These are phyloP conservation scores for Chrysoporthe puriensis DNA, from an alignment of 2,329 filamentous ascomycete genomes.

Conservation along the genomic window DNA sequence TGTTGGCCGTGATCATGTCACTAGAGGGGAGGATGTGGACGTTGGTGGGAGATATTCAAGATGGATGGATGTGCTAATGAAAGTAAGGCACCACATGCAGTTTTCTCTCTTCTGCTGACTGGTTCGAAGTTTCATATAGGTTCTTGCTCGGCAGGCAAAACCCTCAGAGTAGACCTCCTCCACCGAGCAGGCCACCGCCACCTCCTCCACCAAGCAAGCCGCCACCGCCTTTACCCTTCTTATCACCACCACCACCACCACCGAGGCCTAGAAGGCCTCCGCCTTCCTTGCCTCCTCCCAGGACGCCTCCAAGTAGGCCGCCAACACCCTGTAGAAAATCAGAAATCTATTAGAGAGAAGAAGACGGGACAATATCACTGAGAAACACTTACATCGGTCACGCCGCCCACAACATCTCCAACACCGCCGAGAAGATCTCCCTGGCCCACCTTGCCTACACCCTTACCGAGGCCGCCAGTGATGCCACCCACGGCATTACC, in stretches of 20 bases:
- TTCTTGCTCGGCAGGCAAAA: background rate
- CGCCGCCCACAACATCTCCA: constrained; percentile 28
- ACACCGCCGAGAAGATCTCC: constrained; percentile 26
- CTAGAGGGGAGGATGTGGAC: background rate
- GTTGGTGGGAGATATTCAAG: no score
- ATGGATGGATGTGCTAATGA: constrained; percentile 8
- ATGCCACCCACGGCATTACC: constrained; percentile 27
- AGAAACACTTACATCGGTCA: constrained; percentile 15
- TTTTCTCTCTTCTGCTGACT: background rate
- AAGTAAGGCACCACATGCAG: background rate
- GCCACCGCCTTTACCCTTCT: constrained; percentile 23
- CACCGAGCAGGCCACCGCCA: constrained; percentile 25
- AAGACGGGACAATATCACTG: background rate
- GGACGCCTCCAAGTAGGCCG: constrained; percentile 26
- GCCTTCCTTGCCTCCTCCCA: constrained; percentile 23
- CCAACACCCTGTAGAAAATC: constrained; percentile 14
- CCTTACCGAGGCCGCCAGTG: constrained; percentile 26
- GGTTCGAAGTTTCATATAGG: background rate
- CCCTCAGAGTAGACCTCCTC: constrained; percentile 5
- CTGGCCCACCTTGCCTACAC: constrained; percentile 27
- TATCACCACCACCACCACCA: constrained; percentile 19
- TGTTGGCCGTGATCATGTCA: background rate
- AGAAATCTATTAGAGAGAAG: background rate
- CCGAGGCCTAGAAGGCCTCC: constrained; percentile 20
- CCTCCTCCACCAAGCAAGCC: constrained; percentile 15